Percentiles rank a stretch among this genome's conserved stretches.
These are phyloP conservation scores for Arachnomyces sp. DNA, from an alignment of 2,329 filamentous ascomycete species.

Conservation along the genomic window DNA sequence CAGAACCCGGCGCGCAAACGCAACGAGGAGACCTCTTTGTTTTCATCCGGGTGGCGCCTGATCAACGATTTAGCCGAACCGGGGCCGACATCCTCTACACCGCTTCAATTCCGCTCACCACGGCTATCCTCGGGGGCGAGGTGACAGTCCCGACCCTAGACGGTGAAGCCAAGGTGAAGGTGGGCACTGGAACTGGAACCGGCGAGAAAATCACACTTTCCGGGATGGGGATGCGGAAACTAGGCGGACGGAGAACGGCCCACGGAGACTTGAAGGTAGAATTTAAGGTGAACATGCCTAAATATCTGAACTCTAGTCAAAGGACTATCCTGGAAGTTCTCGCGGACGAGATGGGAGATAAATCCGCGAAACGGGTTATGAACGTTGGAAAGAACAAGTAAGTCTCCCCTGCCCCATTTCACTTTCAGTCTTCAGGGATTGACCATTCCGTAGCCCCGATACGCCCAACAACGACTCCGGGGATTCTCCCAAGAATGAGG, in stretches of 20 bases:
- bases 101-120: slow-evolving; percentile 82
- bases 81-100: slow-evolving; percentile 92
- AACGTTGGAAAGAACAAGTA: slow-evolving; percentile 57
- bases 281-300: slow-evolving; percentile 92
- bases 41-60: slow-evolving; percentile 77
- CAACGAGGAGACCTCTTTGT: slow-evolving; percentile 84
- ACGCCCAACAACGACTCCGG: slow-evolving; percentile 1
- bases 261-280: slow-evolving; percentile 81
- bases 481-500: slow-evolving; percentile 62
- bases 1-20: slow-evolving; percentile 54
- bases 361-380: slow-evolving; percentile 87
- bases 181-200: slow-evolving; percentile 82
- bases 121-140: slow-evolving; percentile 84
- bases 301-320: slow-evolving; percentile 85
- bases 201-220: slow-evolving; percentile 83
- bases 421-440: slow-evolving; percentile 4
- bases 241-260: slow-evolving; percentile 55
- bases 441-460: slow-evolving; percentile 6
- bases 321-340: slow-evolving; percentile 90
- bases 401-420: slow-evolving; percentile 22
- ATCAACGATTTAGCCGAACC: slow-evolving; percentile 77
- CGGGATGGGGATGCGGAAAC: slow-evolving; percentile 89
- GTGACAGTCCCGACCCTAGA: slow-evolving; percentile 84
- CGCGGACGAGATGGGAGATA: slow-evolving; percentile 91
- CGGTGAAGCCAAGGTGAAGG: slow-evolving; percentile 80